Base-by-base conservation (phyloP, 768 basidiomycete genomes). In the Cytidiella melzeri region DNA sequence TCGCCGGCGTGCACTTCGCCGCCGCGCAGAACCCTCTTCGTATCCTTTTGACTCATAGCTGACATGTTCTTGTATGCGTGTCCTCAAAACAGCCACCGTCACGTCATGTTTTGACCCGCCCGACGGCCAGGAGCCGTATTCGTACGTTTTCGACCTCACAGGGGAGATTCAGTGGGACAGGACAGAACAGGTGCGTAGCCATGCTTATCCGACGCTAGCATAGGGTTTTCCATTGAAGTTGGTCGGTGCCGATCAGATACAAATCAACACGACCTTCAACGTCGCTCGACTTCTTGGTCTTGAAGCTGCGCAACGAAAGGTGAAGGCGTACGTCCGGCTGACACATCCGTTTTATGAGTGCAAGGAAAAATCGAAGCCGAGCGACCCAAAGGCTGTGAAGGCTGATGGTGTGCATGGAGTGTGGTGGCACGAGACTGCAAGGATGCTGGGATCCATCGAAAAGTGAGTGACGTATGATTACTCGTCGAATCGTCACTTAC, bases 391-490 rank as follows among this genome's bases (percentile, higher is more conserved):
- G 41, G 81, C 84, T 49, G 67, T 82, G 42, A 85, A 86, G 60
- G 89, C 91, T 10, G 66, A 71, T 18, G 83, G 81, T 40, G 75
- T 80, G 5, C 66, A 82, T 51, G 90, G 91, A 15, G 79, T 71
- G 15, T 93, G 91, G 91, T 92, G 89, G 87, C 91, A 93, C 56
- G 91, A 92, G 69, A 80, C 86, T 1, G 69, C 87, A 21, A 77
- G 90, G 27, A 78, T 78, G 62, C 63, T 92, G 52, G 87, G 83
- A 19, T 79, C 81, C 4, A 87, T 92, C 48, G 72, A 80, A 53
- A 77, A 80, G 89, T 90, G 58, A 38, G 61, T 55, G 5, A 1
- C 23, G 27, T 13, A 28, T 20, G 24, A 19, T 27, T 20, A 34
- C 10, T n/a, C n/a, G 25, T 11, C 6, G 18, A 19, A 25, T 44